Evolutionary conservation across 371 early-diverging fungal genomes (phyloP), one percentile per base, ranked within the genome.

Genomic region (Nematocida sp.): DNA sequence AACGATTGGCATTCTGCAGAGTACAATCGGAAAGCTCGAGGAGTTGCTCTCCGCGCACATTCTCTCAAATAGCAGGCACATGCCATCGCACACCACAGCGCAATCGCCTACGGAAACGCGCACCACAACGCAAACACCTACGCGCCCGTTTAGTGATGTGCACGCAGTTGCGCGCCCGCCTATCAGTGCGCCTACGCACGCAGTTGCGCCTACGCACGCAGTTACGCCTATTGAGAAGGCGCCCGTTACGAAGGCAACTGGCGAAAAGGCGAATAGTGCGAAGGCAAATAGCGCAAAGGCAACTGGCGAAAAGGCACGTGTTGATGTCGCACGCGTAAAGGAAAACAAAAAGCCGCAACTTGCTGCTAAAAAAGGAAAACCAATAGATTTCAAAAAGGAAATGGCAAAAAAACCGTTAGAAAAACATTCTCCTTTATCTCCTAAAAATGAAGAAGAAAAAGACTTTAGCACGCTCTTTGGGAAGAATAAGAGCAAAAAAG

Each of bases 401-500:
- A 50, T 65, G 53, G n/a, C 65, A 53, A 65, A 65, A 26, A n/a
- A n/a, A n/a, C n/a, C n/a, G n/a, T n/a, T n/a, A n/a, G n/a, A n/a
- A n/a, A n/a, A n/a, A n/a, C n/a, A n/a, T n/a, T n/a, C n/a, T 20
- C 28, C 66, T 25, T n/a, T 18, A 26, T 55, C 66, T 13, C 53
- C 47, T 26, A 18, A 33, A 13, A 45, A 59, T 18, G 36, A 42
- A 18, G 69, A 68, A 23, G 55, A 63, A 26, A 71, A 71, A 54
- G 75, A 71, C 64, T 71, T 71, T 33, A 71, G 75, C 45, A 71
- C 60, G 4, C 75, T 71, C 51, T 71, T 71, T 71, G 53, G 50
- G 32, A 71, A 71, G 55, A 60, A 18, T 33, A 60, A 71, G 47
- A n/a, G 20, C 23, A 71, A 71, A 51, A 45, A 33, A 11, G 64